Conservation (phyloP, 225 moss, liverwort and hornwort genomes). For the Anthoceros angustus region DNA sequence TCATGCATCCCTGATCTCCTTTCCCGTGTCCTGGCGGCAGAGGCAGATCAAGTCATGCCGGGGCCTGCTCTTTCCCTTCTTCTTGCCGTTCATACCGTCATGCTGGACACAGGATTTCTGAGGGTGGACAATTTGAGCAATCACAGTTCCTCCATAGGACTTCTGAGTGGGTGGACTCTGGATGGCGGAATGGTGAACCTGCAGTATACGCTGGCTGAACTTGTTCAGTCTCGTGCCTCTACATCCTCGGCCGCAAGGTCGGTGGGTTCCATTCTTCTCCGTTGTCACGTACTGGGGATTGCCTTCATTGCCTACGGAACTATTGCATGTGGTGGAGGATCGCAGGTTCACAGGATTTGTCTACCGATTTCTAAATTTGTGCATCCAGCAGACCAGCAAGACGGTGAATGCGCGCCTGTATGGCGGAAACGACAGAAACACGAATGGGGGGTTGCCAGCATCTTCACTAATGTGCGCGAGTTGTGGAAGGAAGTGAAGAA, state of each 20-base stretch:
- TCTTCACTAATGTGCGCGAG: conserved; percentile 57
- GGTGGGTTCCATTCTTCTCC: conserved; percentile 48
- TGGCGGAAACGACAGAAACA: not conserved
- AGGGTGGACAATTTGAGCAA: conserved; percentile 28
- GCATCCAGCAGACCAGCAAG: conserved; percentile 2
- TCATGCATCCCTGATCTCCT: conserved; percentile 62
- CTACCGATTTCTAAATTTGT: conserved; percentile 44
- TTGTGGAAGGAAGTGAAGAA: conserved; percentile 94
- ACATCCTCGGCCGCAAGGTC: conserved; percentile 15
- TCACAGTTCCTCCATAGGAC: conserved; percentile 24
- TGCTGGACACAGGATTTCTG: conserved; percentile 88
- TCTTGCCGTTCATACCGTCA: conserved; percentile 80
- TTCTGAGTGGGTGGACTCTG: conserved; percentile 58
- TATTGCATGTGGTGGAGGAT: conserved; percentile 50
- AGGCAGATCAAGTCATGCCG: conserved; percentile 44
- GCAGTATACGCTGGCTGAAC: conserved; percentile 59
- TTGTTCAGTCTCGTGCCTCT: conserved; percentile 12
- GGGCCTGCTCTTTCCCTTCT: conserved; percentile 37
- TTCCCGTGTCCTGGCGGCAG: conserved; percentile 49
- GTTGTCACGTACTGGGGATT: conserved; percentile 70
- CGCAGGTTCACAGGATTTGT: conserved; percentile 52
- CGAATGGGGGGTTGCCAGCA: conserved; percentile 14
- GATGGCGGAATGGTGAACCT: conserved; percentile 53
- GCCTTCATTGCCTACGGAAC: conserved; percentile 65
- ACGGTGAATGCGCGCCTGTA: not conserved